Base-by-base conservation (phyloP, 306 rosid genomes). In the Quercus parvula region DNA sequence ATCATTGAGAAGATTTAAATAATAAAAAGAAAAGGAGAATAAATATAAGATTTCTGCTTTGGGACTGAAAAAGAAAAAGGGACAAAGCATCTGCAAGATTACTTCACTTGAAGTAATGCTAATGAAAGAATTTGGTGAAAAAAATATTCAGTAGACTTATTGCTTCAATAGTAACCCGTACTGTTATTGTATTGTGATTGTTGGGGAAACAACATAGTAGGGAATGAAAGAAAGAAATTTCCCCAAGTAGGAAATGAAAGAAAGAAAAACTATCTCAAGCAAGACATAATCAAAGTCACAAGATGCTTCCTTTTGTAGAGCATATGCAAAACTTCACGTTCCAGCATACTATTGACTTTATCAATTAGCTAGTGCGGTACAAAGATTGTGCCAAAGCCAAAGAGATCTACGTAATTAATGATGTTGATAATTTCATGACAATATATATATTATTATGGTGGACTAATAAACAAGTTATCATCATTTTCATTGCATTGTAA, bases 241-340 rank as follows among this genome's bases (percentile, higher is more conserved):
- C 33, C 33, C 33, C 5, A 30, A 30, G 33, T 30, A 30, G 33
- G 33, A 4, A 30, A 30, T 30, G 33, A 30, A 30, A 57, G 63
- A n/a, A 56, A n/a, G 12, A 57, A 57, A 10, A 57, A 56, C 73
- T 31, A 63, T 58, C 87, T 70, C 81, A 89, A 80, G 83, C 74
- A 86, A 86, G 62, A 79, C 59, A 84, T 75, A 22, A 56, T 62
- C 44, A 61, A 30, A 30, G 33, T 30, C 85, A 46, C 70, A 27
- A n/a, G 55, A 51, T 68, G 15, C 24, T 15, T 30, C 0, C 81
- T 3, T 18, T 56, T 5, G 25, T 25, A 17, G 38, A 64, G 12
- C 30, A 30, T 5, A 17, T 66, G 38, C 25, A 31, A 18, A 17
- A 14, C 49, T 25, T 66, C 76, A 56, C 76, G 33, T 73, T 56